Percentiles rank a stretch among this genome's conserved stretches.
These are phyloP conservation scores for Albugo candida DNA, from an alignment of 352 stramenopile species.

Conservation along the genomic window DNA sequence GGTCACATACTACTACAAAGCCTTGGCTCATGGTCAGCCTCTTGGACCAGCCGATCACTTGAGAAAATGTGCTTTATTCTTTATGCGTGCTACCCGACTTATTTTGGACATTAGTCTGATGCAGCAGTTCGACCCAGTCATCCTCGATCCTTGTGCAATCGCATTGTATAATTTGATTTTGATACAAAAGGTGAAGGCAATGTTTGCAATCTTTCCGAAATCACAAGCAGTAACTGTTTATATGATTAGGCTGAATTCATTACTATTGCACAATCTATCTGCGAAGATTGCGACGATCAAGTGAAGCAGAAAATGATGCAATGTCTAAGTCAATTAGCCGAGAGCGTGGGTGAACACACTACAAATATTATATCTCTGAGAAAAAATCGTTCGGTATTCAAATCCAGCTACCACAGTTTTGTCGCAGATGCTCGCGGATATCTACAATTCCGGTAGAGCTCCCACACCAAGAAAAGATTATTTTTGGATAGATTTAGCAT, in stretches of 20 bases:
- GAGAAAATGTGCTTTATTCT: slow-evolving; percentile 30
- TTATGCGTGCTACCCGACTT: slow-evolving; percentile 48
- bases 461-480: not conserved
- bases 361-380: too few species aligned
- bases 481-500: too few species aligned
- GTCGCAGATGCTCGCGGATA: slow-evolving; percentile 65
- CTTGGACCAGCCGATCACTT: slow-evolving; percentile 24
- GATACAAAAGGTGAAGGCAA: slow-evolving; percentile 22
- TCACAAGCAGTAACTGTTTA: too few species aligned
- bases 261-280: slow-evolving; percentile 40
- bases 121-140: slow-evolving; percentile 52
- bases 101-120: slow-evolving; percentile 68
- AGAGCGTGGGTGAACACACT: slow-evolving; percentile 38
- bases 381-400: slow-evolving; percentile 56
- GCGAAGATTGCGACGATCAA: slow-evolving; percentile 16
- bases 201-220: too few species aligned
- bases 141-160: slow-evolving; percentile 45
- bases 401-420: slow-evolving; percentile 65
- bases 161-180: slow-evolving; percentile 68
- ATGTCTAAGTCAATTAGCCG: slow-evolving; percentile 42
- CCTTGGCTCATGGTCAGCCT: slow-evolving; percentile 19
- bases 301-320: slow-evolving; percentile 31
- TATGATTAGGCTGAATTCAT: slow-evolving; percentile 20
- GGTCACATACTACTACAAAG: slow-evolving; percentile 47
- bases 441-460: slow-evolving; percentile 49